These are phyloP conservation scores for Cryphonectria radicalis DNA, from an alignment of 2,329 filamentous ascomycete genomes.

Conservation along the genomic window DNA sequence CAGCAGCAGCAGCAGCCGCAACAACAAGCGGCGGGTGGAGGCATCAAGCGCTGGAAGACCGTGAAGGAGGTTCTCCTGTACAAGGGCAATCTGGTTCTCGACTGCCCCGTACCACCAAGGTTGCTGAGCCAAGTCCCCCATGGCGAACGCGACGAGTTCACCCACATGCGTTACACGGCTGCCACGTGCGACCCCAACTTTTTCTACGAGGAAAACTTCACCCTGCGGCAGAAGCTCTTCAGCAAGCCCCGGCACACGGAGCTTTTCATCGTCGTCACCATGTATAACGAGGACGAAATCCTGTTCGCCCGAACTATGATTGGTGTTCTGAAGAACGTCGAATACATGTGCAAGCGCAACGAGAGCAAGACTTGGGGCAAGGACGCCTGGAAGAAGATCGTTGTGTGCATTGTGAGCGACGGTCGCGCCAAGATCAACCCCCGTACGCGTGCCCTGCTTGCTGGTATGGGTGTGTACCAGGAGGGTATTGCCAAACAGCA, in stretches of 20 bases:
- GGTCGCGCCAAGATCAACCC: constrained; percentile 97
- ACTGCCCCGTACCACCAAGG: constrained; percentile 91
- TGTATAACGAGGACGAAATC: constrained; percentile 99
- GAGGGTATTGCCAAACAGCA: constrained; percentile 98
- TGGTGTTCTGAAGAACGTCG: constrained; percentile 98
- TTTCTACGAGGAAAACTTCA: constrained; percentile 89
- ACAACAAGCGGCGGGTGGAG: constrained; percentile 57
- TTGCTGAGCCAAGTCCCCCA: constrained; percentile 87
- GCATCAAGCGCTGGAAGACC: constrained; percentile 92
- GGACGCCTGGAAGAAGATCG: constrained; percentile 99
- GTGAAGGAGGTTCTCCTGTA: constrained; percentile 98
- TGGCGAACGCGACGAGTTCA: constrained; percentile 89
- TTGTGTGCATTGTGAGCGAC: constrained; percentile 96
- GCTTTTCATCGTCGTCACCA: constrained; percentile 93
- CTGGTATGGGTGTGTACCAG: constrained; percentile 94
- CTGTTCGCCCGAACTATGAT: constrained; percentile 94
- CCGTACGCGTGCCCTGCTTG: constrained; percentile 84
- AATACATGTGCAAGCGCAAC: constrained; percentile 93
- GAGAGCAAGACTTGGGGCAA: constrained; percentile 98
- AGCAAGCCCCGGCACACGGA: constrained; percentile 92
- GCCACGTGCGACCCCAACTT: constrained; percentile 92
- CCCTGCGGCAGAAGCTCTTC: constrained; percentile 87
- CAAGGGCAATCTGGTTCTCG: constrained; percentile 93
- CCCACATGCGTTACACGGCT: constrained; percentile 93
- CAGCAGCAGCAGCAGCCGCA: constrained; percentile 46